phyloP scores from a whole-genome alignment of 2,329 filamentous ascomycete genomes.

The Monascus ruber region DNA sequence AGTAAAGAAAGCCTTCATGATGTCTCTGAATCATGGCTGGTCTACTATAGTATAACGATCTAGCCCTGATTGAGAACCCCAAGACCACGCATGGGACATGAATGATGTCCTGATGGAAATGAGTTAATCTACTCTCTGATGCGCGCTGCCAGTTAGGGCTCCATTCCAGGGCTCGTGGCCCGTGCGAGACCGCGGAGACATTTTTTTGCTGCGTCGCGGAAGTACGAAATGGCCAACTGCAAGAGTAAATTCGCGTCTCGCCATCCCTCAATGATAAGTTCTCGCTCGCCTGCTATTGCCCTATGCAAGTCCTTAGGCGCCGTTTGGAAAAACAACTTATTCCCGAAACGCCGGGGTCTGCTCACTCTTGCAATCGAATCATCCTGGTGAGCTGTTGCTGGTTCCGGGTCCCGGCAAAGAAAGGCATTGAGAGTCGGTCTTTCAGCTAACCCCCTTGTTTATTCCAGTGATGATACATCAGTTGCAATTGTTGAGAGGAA shows the following conservation, averaged over 20 bases:
- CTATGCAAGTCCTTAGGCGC: conserved; percentile 10
- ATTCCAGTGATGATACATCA: conserved; percentile 70
- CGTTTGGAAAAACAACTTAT: conserved; percentile 1
- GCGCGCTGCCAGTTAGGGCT: neutral
- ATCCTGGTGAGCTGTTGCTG: conserved; percentile 25
- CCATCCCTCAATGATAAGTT: conserved; percentile 14
- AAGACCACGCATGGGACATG: too few relatives aligned
- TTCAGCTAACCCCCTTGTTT: conserved; percentile 1
- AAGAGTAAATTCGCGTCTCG: neutral
- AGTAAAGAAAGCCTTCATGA: too few relatives aligned
- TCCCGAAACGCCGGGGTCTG: conserved; percentile 14
- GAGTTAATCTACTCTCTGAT: neutral
- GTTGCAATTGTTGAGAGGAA: conserved; percentile 65
- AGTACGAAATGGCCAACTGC: neutral
- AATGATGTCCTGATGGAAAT: too few relatives aligned
- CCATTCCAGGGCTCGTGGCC: neutral
- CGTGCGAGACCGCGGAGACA: neutral
- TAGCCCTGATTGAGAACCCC: too few relatives aligned
- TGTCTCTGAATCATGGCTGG: too few relatives aligned
- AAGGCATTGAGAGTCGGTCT: neutral
- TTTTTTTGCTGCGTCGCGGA: neutral
- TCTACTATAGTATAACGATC: too few relatives aligned
- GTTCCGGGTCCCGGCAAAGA: neutral
- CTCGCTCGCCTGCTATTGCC: conserved; percentile 6
- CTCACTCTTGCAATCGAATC: conserved; percentile 38